Percentiles rank a stretch among this genome's conserved stretches.
Evolutionary conservation across 2,329 filamentous ascomycete genomes (phyloP).

Genomic region (Ophiostoma populinum): DNA sequence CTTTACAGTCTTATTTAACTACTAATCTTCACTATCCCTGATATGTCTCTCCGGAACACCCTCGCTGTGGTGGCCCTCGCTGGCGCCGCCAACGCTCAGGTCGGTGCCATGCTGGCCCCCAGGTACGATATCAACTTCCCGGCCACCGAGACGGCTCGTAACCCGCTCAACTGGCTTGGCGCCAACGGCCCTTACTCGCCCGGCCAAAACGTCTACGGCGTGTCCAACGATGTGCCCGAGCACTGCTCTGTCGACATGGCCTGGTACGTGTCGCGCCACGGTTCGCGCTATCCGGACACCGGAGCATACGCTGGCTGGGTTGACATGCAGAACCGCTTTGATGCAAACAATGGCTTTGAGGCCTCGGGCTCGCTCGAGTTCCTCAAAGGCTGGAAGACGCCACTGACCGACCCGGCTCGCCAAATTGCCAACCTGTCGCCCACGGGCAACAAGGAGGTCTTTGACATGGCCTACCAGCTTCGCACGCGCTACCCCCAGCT

Average conservation of each 20-base stretch:
- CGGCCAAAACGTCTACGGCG: slow-evolving; percentile 34
- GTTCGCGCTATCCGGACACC: slow-evolving; percentile 43
- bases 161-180: slow-evolving; percentile 29
- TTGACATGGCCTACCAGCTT: slow-evolving; percentile 36
- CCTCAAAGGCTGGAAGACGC: slow-evolving; percentile 38
- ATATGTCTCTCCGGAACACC: neutral
- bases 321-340: slow-evolving; percentile 28
- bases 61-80: slow-evolving; percentile 9
- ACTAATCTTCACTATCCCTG: neutral
- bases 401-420: slow-evolving; percentile 32
- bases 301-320: slow-evolving; percentile 43
- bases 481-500: slow-evolving; percentile 32
- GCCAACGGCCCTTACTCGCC: slow-evolving; percentile 36
- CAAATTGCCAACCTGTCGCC: slow-evolving; percentile 42
- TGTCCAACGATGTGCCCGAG: slow-evolving; percentile 34
- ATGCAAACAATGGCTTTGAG: slow-evolving; percentile 30
- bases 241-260: slow-evolving; percentile 42
- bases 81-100: slow-evolving; percentile 8
- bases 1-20: neutral
- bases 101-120: slow-evolving; percentile 13
- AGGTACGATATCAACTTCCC: slow-evolving; percentile 13
- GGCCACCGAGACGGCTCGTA: slow-evolving; percentile 13
- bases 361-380: slow-evolving; percentile 36
- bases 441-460: slow-evolving; percentile 45
- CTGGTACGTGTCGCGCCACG: slow-evolving; percentile 42